Evolutionary conservation across 208 protist species (phyloP).

Genomic region (Trypanosoma conorhini): DNA sequence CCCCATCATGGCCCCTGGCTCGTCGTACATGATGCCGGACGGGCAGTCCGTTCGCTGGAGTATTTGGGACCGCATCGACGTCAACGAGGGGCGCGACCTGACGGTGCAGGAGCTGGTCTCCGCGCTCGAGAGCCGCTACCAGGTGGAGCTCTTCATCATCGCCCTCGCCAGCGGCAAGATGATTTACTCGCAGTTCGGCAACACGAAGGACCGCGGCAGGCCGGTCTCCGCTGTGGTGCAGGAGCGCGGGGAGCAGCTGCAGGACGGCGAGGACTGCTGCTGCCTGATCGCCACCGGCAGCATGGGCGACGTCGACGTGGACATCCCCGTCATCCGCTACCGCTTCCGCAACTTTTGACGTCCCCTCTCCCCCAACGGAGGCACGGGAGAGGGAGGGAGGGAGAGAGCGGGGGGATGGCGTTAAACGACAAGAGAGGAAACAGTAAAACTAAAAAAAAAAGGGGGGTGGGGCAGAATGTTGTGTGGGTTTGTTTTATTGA

Average conservation of each 20-base stretch:
- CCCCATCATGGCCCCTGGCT: conserved; percentile 77
- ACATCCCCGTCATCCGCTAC: conserved; percentile 85
- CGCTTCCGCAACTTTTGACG: conserved; percentile 52
- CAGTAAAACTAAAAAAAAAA: background rate
- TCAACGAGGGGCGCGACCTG: conserved; percentile 93
- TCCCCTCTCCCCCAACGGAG: background rate
- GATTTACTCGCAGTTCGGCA: conserved; percentile 83
- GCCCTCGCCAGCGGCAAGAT: conserved; percentile 82
- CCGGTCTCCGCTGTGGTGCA: conserved; percentile 57
- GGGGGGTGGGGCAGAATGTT: background rate
- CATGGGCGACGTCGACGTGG: conserved; percentile 78
- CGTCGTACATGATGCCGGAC: conserved; percentile 50
- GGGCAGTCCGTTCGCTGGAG: conserved; percentile 78
- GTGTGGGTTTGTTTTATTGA: conserved; percentile 3
- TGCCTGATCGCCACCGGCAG: conserved; percentile 75
- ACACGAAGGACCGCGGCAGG: conserved; percentile 68
- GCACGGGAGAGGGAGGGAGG: background rate
- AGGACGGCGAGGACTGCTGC: conserved; percentile 66
- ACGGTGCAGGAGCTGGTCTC: conserved; percentile 93
- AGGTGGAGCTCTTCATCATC: conserved; percentile 95
- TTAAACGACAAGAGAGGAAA: background rate
- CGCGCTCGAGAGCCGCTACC: conserved; percentile 85
- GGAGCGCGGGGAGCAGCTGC: conserved; percentile 54
- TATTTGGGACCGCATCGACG: conserved; percentile 97
- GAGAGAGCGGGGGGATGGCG: background rate